phyloP scores from a whole-genome alignment of 1,284 basidiomycete species.

The Pseudozyma tsukubaensis region DNA sequence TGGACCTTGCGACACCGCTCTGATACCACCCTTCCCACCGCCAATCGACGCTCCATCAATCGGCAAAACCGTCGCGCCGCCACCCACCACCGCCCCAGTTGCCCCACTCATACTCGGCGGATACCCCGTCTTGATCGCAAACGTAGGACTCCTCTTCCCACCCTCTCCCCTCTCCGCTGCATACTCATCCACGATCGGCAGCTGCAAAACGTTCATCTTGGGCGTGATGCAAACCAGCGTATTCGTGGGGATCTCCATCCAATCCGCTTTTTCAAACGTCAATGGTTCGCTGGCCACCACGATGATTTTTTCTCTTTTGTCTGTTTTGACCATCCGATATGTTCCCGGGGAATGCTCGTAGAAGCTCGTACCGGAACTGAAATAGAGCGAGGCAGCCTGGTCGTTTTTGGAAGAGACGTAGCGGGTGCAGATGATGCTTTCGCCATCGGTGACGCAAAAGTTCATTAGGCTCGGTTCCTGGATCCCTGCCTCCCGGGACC shows the following conservation, averaged over 20 bases:
- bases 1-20: no score
- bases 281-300: conserved; percentile 74
- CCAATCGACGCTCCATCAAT: no score
- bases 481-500: conserved; percentile 56
- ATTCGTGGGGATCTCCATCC: conserved; percentile 96
- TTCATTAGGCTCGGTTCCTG: conserved; percentile 86
- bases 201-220: conserved; percentile 86
- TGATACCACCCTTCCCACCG: no score
- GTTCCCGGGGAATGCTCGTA: conserved; percentile 77
- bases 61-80: neutral
- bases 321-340: conserved; percentile 78
- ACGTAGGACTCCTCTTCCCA: conserved; percentile 35
- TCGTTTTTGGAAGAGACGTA: conserved; percentile 92
- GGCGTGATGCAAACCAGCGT: conserved; percentile 77
- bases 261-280: conserved; percentile 82
- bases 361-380: conserved; percentile 89
- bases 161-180: conserved; percentile 15
- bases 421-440: conserved; percentile 90
- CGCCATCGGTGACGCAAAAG: conserved; percentile 94
- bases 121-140: conserved; percentile 50
- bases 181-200: conserved; percentile 90
- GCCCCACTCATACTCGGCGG: conserved; percentile 46
- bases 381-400: conserved; percentile 95
- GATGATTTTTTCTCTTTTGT: conserved; percentile 89
- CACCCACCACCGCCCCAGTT: conserved; percentile 3